Evolutionary conservation across 1,284 basidiomycete genomes (phyloP).

Genomic region (Coriolopsis trogii): DNA sequence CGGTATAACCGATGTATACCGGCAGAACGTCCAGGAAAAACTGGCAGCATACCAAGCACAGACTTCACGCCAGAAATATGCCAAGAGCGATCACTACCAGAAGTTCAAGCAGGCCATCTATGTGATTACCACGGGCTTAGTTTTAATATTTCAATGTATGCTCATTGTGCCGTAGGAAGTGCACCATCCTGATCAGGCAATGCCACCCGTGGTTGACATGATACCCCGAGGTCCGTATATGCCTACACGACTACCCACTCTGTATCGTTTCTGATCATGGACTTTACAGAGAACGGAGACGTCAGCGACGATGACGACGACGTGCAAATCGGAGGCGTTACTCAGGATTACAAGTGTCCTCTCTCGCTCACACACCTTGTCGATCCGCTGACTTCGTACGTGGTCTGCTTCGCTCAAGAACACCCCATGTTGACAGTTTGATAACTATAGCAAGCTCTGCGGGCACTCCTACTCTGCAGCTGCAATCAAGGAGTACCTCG

Average conservation of each 20-base stretch:
- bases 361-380: constrained; percentile 65
- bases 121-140: constrained; percentile 45
- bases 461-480: constrained; percentile 72
- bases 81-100: constrained; percentile 60
- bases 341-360: constrained; percentile 82
- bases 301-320: constrained; percentile 78
- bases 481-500: constrained; percentile 62
- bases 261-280: background rate
- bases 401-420: constrained; percentile 16
- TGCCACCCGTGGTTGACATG: constrained; percentile 78
- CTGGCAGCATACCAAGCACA: constrained; percentile 54
- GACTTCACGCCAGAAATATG: constrained; percentile 77
- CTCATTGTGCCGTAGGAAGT: constrained; percentile 55
- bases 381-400: constrained; percentile 78
- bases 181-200: constrained; percentile 62
- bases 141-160: background rate
- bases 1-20: constrained; percentile 51
- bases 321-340: constrained; percentile 81
- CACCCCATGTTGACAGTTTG: background rate
- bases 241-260: no score
- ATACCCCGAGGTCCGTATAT: constrained; percentile 61
- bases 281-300: constrained; percentile 66
- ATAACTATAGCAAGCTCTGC: constrained; percentile 55
- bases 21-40: constrained; percentile 42
- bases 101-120: constrained; percentile 70